A percentile compares a stretch with the other conserved stretches of the same genome.
phyloP scores from a whole-genome alignment of 202 grass and related monocot species.

The Carex arenaria region DNA sequence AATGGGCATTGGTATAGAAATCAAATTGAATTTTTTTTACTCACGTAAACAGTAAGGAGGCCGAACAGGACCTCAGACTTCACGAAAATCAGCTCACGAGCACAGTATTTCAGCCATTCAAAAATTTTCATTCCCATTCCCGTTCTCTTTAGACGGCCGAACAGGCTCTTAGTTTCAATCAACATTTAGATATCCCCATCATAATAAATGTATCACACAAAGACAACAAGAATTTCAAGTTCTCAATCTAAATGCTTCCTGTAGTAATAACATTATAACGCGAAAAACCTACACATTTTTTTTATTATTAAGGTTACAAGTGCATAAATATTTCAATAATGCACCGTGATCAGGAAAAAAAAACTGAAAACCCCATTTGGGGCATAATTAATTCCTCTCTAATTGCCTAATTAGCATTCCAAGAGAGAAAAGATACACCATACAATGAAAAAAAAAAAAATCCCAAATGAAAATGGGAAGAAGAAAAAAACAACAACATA shows the following conservation, averaged over 20 bases:
- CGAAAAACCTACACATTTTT: neutral
- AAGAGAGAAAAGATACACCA: slow-evolving; percentile 4
- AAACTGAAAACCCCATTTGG: slow-evolving; percentile 1
- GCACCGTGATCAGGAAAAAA: slow-evolving; percentile 1
- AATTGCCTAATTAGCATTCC: slow-evolving; percentile 5
- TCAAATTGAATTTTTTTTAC: too few species aligned
- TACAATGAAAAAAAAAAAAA: slow-evolving; percentile 3
- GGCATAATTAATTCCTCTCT: slow-evolving; percentile 13
- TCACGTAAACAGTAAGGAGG: too few species aligned
- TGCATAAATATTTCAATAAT: slow-evolving; percentile 14
- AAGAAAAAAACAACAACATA: neutral
- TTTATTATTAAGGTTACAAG: slow-evolving; percentile 22
- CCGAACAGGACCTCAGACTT: too few species aligned
- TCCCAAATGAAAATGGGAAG: neutral
- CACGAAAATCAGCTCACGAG: too few species aligned
- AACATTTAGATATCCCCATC: neutral
- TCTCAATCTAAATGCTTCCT: neutral
- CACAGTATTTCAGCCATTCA: too few species aligned
- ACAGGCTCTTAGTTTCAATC: neutral
- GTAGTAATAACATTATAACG: neutral
- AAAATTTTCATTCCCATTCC: too few species aligned
- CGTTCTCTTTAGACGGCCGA: too few species aligned
- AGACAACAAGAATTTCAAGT: neutral
- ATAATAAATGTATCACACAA: neutral
- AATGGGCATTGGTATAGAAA: too few species aligned